Percentiles rank a stretch among this genome's conserved stretches.
These are phyloP conservation scores for Pseudogymnoascus sp. DNA, from an alignment of 2,329 filamentous ascomycete species.

Conservation along the genomic window DNA sequence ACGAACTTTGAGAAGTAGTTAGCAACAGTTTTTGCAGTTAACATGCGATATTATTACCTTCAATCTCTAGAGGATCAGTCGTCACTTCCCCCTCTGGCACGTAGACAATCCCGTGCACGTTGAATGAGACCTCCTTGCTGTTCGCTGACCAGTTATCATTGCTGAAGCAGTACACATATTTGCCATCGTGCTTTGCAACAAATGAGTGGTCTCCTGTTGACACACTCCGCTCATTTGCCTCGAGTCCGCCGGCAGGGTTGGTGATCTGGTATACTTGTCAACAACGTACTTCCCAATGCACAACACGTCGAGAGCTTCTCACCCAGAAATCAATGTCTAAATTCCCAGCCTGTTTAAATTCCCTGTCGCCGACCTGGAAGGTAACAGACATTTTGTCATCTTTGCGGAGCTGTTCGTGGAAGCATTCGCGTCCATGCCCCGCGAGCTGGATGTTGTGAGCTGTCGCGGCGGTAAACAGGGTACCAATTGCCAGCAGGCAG, in stretches of 20 bases:
- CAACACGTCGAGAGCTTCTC: slow-evolving; percentile 30
- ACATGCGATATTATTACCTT: slow-evolving; percentile 49
- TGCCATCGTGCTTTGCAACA: slow-evolving; percentile 73
- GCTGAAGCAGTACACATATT: slow-evolving; percentile 95
- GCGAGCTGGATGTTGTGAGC: slow-evolving; percentile 96
- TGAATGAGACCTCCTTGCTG: slow-evolving; percentile 97
- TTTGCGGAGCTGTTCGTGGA: slow-evolving; percentile 84
- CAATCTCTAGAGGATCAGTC: slow-evolving; percentile 79
- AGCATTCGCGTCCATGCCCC: slow-evolving; percentile 92
- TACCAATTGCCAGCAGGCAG: slow-evolving; percentile 24
- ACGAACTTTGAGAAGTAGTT: slow-evolving; percentile 50
- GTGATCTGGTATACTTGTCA: slow-evolving; percentile 49
- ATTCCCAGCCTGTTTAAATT: slow-evolving; percentile 90
- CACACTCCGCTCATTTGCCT: slow-evolving; percentile 69
- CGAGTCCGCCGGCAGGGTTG: slow-evolving; percentile 66
- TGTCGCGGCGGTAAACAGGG: slow-evolving; percentile 44
- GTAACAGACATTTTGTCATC: slow-evolving; percentile 98
- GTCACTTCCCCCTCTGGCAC: slow-evolving; percentile 79
- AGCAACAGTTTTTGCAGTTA: not conserved
- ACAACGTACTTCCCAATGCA: slow-evolving; percentile 10
- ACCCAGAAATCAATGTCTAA: slow-evolving; percentile 98
- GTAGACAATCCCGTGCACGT: slow-evolving; percentile 97
- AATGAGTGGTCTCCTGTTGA: slow-evolving; percentile 93
- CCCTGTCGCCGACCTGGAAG: slow-evolving; percentile 93
- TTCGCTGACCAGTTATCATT: slow-evolving; percentile 97